Evolutionary conservation across 257 asterid species (phyloP), one percentile per base, ranked within the genome.

Genomic region (Rehmannia glutinosa): DNA sequence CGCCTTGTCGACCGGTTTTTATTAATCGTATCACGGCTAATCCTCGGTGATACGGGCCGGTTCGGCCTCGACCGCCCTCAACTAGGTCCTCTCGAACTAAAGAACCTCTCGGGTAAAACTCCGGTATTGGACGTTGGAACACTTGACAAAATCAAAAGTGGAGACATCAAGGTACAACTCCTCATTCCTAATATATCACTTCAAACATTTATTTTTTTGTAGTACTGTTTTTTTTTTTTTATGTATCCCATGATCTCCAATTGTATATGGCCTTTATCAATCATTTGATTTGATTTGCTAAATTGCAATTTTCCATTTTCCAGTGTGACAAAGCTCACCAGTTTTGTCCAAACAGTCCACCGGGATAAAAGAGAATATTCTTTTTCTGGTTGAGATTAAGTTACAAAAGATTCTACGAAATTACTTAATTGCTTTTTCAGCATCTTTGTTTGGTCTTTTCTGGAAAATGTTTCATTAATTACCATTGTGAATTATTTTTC

Each of bases 111-210:
- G 12, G 92, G 95, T 0, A 85, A 87, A 15, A 87, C 95, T 0
- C 95, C 95, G 1, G 95, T 87, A 0, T 62, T 87, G 68, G 95
- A 87, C 24, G 87, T 84, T 28, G 95, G 95, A 64, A 87, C 95
- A 13, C 87, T 87, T 39, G 87, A 82, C 71, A 87, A 84, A 83
- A 87, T 87, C 76, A 84, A 79, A 82, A 79, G 79, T 66, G 95
- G 95, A 50, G 85, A 81, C 83, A 85, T 87, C 70, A 83, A 85
- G 88, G 95, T 87, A 83, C 77, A 54, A 42, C 7, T 66, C n/a
- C 63, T 49, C 59, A 60, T 42, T 20, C 10, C 42, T 24, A 27
- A 7, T n/a, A 4, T 1, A 63, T 54, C 42, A 64, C 28, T 57
- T 59, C 58, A 46, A 32, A 20, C 32, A 9, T 21, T 20, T 20